Conservation (phyloP, 306 rosid species). For the Carpinus viminea region DNA sequence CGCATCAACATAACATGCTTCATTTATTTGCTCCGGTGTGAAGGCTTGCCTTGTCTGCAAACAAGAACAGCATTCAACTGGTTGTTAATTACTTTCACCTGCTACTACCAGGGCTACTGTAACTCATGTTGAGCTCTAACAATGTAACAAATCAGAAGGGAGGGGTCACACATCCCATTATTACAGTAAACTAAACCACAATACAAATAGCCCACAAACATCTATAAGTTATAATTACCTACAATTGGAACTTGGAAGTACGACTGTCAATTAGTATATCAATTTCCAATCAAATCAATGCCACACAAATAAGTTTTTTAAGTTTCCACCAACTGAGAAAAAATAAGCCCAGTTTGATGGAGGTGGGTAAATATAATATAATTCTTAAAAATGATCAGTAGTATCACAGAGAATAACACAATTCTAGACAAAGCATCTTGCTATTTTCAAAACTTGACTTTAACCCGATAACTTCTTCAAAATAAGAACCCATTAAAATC, state of each 20-base stretch:
- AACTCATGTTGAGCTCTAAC: slow-evolving; percentile 6
- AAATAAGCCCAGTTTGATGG: too few species aligned
- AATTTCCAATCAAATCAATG: neutral
- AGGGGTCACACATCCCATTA: neutral
- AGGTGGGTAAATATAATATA: too few species aligned
- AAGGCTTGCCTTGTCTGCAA: slow-evolving; percentile 81
- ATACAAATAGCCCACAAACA: neutral
- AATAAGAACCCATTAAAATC: neutral
- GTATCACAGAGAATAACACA: slow-evolving; percentile 7
- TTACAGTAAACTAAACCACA: neutral
- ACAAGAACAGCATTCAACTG: slow-evolving; percentile 25
- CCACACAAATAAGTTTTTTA: neutral
- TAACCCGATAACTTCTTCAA: neutral
- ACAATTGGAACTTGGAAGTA: neutral
- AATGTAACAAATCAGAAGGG: neutral
- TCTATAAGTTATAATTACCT: neutral
- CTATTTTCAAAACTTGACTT: neutral
- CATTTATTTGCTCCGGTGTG: slow-evolving; percentile 80
- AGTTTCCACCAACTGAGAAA: neutral
- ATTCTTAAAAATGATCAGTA: neutral
- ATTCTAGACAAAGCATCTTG: neutral
- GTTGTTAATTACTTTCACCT: slow-evolving; percentile 10
- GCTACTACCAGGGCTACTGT: neutral
- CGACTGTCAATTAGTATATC: neutral
- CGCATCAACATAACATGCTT: slow-evolving; percentile 77